phyloP scores from a whole-genome alignment of 2,329 filamentous ascomycete species.

The Alternaria sp. region DNA sequence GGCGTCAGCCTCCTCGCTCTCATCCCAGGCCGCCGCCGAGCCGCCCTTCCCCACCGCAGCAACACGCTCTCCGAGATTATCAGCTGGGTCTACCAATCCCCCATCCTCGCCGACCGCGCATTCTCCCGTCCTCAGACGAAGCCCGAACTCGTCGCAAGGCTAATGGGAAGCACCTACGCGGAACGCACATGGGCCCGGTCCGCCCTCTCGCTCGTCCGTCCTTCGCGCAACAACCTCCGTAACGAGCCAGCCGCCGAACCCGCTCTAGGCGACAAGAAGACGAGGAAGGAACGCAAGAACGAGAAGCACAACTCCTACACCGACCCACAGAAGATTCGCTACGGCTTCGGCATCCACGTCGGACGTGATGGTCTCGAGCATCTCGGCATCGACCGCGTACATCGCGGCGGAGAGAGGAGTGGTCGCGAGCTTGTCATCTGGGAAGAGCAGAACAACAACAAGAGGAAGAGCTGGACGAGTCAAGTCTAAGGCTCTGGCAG shows the following conservation, averaged over 20 bases:
- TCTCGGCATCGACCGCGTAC: slow-evolving; percentile 64
- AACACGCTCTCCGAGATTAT: slow-evolving; percentile 77
- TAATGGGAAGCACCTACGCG: slow-evolving; percentile 65
- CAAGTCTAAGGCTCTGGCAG: not conserved
- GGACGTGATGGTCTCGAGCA: slow-evolving; percentile 66
- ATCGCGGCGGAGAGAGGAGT: slow-evolving; percentile 42
- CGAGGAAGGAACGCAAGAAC: slow-evolving; percentile 10
- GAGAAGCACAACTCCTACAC: slow-evolving; percentile 38
- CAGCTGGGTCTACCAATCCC: slow-evolving; percentile 76
- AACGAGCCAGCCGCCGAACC: slow-evolving; percentile 30
- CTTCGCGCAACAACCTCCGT: slow-evolving; percentile 35
- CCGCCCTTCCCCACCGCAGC: slow-evolving; percentile 75
- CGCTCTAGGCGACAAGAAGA: slow-evolving; percentile 23
- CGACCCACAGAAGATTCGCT: slow-evolving; percentile 49
- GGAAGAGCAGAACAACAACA: slow-evolving; percentile 41
- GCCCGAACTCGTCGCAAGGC: slow-evolving; percentile 69
- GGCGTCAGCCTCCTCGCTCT: slow-evolving; percentile 64
- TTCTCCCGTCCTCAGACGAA: slow-evolving; percentile 74
- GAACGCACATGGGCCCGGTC: slow-evolving; percentile 44
- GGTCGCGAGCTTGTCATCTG: slow-evolving; percentile 46
- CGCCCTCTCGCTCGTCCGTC: slow-evolving; percentile 38
- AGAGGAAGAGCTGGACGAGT: slow-evolving; percentile 35
- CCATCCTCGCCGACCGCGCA: slow-evolving; percentile 72
- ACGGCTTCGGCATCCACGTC: slow-evolving; percentile 63
- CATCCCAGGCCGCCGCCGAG: slow-evolving; percentile 65